Conservation (phyloP, 1,284 basidiomycete genomes). For the Ceratobasidium sp. region DNA sequence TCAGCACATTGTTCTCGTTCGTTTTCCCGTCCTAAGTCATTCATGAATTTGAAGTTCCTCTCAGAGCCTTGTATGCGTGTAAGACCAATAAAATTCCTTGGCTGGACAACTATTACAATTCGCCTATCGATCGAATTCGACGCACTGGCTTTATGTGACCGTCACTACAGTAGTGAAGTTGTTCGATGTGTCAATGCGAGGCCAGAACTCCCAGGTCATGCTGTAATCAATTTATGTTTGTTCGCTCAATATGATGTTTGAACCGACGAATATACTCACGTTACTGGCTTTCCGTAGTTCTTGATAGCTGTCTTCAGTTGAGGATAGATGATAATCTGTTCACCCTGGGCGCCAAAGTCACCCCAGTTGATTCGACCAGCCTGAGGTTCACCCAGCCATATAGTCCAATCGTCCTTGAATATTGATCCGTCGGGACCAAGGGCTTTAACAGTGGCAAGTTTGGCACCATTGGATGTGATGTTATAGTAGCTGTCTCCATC, state of each 20-base stretch:
- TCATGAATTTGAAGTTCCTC: too few species aligned
- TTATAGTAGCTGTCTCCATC: slow-evolving; percentile 21
- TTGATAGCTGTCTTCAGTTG: slow-evolving; percentile 9
- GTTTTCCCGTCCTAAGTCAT: too few species aligned
- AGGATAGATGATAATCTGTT: slow-evolving; percentile 20
- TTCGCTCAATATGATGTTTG: not conserved
- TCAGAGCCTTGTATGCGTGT: not conserved
- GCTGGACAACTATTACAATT: too few species aligned
- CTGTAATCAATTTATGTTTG: not conserved
- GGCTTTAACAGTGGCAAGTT: slow-evolving; percentile 38
- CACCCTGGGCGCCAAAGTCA: not conserved
- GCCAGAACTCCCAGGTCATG: slow-evolving; percentile 42
- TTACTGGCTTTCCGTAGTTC: slow-evolving; percentile 32
- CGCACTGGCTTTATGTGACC: slow-evolving; percentile 5
- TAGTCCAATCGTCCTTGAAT: slow-evolving; percentile 39
- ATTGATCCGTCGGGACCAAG: slow-evolving; percentile 30
- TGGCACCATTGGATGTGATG: slow-evolving; percentile 36
- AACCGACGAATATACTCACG: slow-evolving; percentile 13
- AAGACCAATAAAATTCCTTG: not conserved
- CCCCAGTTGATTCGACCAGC: slow-evolving; percentile 38
- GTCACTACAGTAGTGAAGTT: slow-evolving; percentile 29
- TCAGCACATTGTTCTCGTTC: too few species aligned
- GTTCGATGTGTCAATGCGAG: slow-evolving; percentile 38
- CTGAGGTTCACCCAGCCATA: slow-evolving; percentile 35
- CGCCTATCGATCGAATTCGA: not conserved